A percentile compares a stretch with the other conserved stretches of the same genome.
phyloP scores from a whole-genome alignment of 768 basidiomycete genomes.

The Trichaptum fuscoviolaceum region DNA sequence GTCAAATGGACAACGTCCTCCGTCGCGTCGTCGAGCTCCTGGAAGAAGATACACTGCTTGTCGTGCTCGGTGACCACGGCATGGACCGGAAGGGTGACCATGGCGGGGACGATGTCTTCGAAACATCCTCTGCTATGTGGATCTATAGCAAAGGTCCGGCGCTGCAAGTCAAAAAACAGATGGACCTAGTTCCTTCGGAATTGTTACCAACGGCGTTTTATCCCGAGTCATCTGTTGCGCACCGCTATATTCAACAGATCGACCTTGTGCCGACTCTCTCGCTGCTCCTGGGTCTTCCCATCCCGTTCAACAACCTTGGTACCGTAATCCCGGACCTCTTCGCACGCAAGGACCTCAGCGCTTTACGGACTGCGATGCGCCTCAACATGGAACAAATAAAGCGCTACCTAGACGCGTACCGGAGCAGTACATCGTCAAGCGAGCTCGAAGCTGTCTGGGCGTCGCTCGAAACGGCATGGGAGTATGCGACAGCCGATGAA shows the following conservation, averaged over 20 bases:
- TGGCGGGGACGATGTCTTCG: slow-evolving; percentile 83
- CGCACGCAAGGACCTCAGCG: slow-evolving; percentile 34
- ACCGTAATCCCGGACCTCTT: slow-evolving; percentile 90
- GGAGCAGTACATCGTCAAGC: slow-evolving; percentile 56
- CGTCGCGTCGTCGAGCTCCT: slow-evolving; percentile 62
- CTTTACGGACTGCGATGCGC: slow-evolving; percentile 54
- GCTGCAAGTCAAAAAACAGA: slow-evolving; percentile 30
- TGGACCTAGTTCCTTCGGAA: slow-evolving; percentile 35
- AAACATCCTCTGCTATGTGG: slow-evolving; percentile 87
- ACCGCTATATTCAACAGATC: slow-evolving; percentile 83
- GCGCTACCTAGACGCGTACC: slow-evolving; percentile 73
- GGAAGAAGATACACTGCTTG: slow-evolving; percentile 84
- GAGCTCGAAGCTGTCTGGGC: slow-evolving; percentile 70
- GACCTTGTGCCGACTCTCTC: slow-evolving; percentile 88
- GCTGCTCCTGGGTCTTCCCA: slow-evolving; percentile 84
- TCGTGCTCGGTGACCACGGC: slow-evolving; percentile 94
- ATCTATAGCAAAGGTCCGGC: slow-evolving; percentile 76
- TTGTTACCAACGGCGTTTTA: slow-evolving; percentile 54
- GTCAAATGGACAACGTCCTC: slow-evolving; percentile 84
- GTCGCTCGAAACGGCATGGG: slow-evolving; percentile 44
- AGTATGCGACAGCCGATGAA: slow-evolving; percentile 22
- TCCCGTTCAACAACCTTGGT: slow-evolving; percentile 95
- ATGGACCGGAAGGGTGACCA: slow-evolving; percentile 96
- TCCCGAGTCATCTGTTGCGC: slow-evolving; percentile 42
- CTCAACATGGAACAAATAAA: slow-evolving; percentile 74